These are phyloP conservation scores for Bonia amplexicaulis DNA, from an alignment of 176 grass and related monocot genomes.

Conservation along the genomic window DNA sequence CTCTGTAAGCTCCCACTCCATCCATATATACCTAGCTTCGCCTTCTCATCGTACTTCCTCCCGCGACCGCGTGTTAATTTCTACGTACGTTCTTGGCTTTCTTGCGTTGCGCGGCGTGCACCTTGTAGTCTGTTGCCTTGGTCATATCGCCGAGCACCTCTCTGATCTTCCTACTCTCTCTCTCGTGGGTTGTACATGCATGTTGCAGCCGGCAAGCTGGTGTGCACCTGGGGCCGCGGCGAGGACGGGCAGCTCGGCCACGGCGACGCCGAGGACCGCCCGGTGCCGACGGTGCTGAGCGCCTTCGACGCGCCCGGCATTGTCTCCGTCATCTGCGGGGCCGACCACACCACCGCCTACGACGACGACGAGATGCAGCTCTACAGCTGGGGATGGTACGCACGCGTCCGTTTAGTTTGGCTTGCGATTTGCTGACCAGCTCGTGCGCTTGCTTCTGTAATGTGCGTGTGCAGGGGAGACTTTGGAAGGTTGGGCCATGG, in stretches of 20 bases:
- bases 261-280: constrained; percentile 71
- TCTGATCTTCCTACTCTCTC: background rate
- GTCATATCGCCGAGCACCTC: background rate
- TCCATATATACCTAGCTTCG: background rate
- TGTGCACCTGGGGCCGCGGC: constrained; percentile 77
- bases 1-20: constrained; percentile 32
- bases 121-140: too few relatives aligned
- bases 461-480: constrained; percentile 43
- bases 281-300: constrained; percentile 47
- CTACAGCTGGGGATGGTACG: constrained; percentile 71
- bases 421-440: background rate
- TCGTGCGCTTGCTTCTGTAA: background rate
- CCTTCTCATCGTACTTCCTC: too few relatives aligned
- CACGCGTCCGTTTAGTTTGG: background rate
- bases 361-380: constrained; percentile 46
- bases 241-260: constrained; percentile 80
- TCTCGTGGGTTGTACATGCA: background rate
- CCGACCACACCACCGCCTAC: constrained; percentile 72
- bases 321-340: constrained; percentile 57
- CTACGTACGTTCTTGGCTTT: background rate
- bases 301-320: constrained; percentile 42
- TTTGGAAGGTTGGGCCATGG: constrained; percentile 73
- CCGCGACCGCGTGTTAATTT: too few relatives aligned
- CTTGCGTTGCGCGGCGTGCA: background rate
- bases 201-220: constrained; percentile 38